Conservation (phyloP, 345 rosid species). For the Eucalyptus polyanthemos region DNA sequence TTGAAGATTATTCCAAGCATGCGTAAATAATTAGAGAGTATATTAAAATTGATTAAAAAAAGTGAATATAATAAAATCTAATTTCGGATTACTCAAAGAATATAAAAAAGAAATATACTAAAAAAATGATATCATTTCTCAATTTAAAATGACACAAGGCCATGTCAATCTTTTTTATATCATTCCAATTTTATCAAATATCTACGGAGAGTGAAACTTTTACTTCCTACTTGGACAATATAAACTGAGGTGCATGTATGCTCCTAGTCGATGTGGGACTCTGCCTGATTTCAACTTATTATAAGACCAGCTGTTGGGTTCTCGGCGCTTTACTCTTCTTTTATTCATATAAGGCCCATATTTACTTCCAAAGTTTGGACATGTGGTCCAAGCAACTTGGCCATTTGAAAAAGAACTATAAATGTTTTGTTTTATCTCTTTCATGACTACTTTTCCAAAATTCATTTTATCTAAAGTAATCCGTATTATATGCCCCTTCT, state of each 20-base stretch:
- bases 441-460: neutral
- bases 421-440: neutral
- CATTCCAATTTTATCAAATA: neutral
- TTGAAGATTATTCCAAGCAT: too few species aligned
- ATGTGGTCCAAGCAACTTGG: neutral
- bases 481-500: neutral
- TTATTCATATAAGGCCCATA: neutral
- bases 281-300: neutral
- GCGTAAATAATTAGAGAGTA: too few species aligned
- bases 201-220: accelerated
- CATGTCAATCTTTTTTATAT: neutral
- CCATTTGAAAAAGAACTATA: neutral
- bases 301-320: neutral
- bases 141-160: neutral
- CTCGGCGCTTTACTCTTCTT: neutral
- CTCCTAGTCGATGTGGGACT: neutral
- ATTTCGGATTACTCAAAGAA: neutral
- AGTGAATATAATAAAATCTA: neutral
- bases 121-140: neutral
- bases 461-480: neutral
- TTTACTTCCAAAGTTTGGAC: neutral
- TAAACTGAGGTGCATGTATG: neutral
- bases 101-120: neutral
- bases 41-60: neutral
- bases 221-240: accelerated